Evolutionary conservation across 148 eudicot genomes (phyloP).

Genomic region (Vaccinium darrowii): DNA sequence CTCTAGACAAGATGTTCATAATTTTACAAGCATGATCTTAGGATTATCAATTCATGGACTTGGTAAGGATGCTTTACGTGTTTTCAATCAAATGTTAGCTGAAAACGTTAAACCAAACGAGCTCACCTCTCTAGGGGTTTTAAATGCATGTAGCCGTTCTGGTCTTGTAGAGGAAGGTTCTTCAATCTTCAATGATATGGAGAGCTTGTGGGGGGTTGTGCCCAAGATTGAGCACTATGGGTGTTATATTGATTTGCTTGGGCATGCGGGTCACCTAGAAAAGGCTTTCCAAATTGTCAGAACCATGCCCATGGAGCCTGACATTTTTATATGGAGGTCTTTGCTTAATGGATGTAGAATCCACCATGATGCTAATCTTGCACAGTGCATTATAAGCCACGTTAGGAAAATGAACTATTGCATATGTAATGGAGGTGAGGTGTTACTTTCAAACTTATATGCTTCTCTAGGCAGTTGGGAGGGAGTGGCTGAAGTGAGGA

Average conservation of each 20-base stretch:
- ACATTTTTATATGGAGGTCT: slow-evolving; percentile 48
- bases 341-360: slow-evolving; percentile 53
- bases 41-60: slow-evolving; percentile 55
- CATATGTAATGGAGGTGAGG: slow-evolving; percentile 25
- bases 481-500: slow-evolving; percentile 36
- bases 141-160: slow-evolving; percentile 59
- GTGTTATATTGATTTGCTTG: slow-evolving; percentile 48
- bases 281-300: slow-evolving; percentile 39
- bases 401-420: slow-evolving; percentile 29
- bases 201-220: slow-evolving; percentile 37
- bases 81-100: slow-evolving; percentile 41
- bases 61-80: slow-evolving; percentile 43
- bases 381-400: slow-evolving; percentile 40
- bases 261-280: slow-evolving; percentile 46
- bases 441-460: slow-evolving; percentile 45
- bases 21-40: slow-evolving; percentile 28
- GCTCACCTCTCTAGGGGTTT: slow-evolving; percentile 38
- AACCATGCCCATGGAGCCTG: slow-evolving; percentile 60
- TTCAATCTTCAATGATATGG: slow-evolving; percentile 38
- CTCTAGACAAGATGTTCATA: no score
- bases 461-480: slow-evolving; percentile 52
- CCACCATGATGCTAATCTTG: slow-evolving; percentile 42
- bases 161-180: slow-evolving; percentile 48
- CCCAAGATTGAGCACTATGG: slow-evolving; percentile 56
- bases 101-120: slow-evolving; percentile 47